Base-by-base conservation (phyloP, 805 yeast species). In the Starmerella khaoyaiensis region DNA sequence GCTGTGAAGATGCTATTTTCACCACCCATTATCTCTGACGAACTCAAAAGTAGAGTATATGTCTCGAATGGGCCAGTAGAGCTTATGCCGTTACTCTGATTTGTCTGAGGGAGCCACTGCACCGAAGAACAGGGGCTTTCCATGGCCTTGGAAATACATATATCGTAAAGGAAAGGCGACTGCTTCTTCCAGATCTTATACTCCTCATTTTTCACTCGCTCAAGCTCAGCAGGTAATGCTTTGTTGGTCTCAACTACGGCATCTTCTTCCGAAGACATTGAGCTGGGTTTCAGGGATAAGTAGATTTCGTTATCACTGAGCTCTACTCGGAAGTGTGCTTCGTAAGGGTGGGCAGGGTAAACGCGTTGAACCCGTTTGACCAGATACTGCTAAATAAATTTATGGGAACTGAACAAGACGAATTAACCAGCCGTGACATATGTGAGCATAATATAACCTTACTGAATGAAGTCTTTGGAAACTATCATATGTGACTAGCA, bases 181-280 rank as follows among this genome's bases (percentile, higher is more conserved):
- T 74, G 75, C 49, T 74, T 74, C 61, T 75, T 75, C 79, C 79
- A 75, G 23, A 67, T 59, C 35, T 69, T 61, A 58, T 74, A 75
- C 36, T 69, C 69, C 54, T 45, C 46, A 36, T 50, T 50, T 21
- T 39, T 31, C 18, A 52, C 35, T 4, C 41, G 35, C 41, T 45
- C 47, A 19, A 27, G 34, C 33, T 42, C 43, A 27, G 38, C 48
- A 14, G 39, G 38, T 16, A 28, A 19, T 10, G 32, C 24, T 24
- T 24, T 27, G 22, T 21, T 15, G 19, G n/a, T 26, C 21, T 29
- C 35, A n/a, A 28, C 28, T 18, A 15, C 35, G 34, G 24, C 23
- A 17, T 21, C 16, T 15, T 21, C 44, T 4, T 40, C 44, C 22
- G 36, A 21, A 14, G 37, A 21, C 41, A 38, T 38, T n/a, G n/a